Percentiles rank a stretch among this genome's conserved stretches.
Evolutionary conservation across 176 grass and related monocot species (phyloP).

Genomic region (Phyllostachys edulis): DNA sequence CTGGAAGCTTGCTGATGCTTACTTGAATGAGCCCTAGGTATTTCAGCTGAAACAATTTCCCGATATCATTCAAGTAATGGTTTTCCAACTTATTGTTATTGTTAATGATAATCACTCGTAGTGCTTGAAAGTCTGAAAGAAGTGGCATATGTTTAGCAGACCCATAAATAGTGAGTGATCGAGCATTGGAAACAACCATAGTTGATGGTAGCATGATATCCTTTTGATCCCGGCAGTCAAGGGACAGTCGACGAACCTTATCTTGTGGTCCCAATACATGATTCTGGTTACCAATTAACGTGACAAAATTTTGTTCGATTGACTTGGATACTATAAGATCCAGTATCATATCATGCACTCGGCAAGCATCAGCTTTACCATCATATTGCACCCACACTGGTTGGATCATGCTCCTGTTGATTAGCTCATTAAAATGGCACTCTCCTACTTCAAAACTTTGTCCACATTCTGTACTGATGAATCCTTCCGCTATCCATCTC

Average conservation of each 20-base stretch:
- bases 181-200: not conserved
- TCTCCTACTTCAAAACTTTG: constrained; percentile 1
- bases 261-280: not conserved
- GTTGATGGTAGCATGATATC: not conserved
- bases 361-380: not conserved
- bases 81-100: not conserved
- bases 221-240: not conserved
- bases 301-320: not conserved
- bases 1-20: constrained; percentile 1
- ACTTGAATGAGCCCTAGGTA: not conserved
- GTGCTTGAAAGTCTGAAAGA: not conserved
- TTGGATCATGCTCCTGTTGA: constrained; percentile 17
- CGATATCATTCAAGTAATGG: not conserved
- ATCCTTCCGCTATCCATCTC: constrained; percentile 26
- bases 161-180: not conserved
- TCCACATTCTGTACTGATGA: not conserved
- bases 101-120: not conserved
- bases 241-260: not conserved
- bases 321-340: constrained; percentile 19
- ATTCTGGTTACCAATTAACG: not conserved
- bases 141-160: not conserved
- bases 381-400: not conserved
- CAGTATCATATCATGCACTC: constrained; percentile 14
- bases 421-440: constrained; percentile 23
- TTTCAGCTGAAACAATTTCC: not conserved